phyloP scores from a whole-genome alignment of 768 basidiomycete species.

The Tulasnella sp. region DNA sequence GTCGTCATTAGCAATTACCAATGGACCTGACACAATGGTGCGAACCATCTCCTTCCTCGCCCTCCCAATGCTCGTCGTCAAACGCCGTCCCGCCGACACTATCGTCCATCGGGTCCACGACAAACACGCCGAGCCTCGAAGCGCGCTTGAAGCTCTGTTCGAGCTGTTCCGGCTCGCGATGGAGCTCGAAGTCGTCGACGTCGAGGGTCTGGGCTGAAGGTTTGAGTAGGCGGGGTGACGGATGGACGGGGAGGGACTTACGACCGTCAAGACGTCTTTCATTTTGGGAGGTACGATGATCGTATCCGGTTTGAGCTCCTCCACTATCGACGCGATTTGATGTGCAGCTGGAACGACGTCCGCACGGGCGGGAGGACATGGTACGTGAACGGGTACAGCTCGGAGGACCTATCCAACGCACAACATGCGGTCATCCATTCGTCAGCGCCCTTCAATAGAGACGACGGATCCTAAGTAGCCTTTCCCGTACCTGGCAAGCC shows the following conservation, averaged over 20 bases:
- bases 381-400: background rate
- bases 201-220: background rate
- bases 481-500: slow-evolving; percentile 2
- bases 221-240: background rate
- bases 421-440: background rate
- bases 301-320: background rate
- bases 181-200: background rate
- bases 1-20: background rate
- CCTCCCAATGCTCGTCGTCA: slow-evolving; percentile 5
- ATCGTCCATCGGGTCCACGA: background rate
- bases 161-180: background rate
- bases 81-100: background rate
- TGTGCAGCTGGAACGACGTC: background rate
- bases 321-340: background rate
- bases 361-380: background rate
- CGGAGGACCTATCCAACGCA: background rate
- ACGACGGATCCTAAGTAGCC: background rate
- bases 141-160: background rate
- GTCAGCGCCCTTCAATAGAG: too few species aligned
- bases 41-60: slow-evolving; percentile 3
- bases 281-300: background rate
- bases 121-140: background rate
- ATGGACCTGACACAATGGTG: background rate
- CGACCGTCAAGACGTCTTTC: background rate
- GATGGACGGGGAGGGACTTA: background rate